These are phyloP conservation scores for Ascomycota sp. DNA, from an alignment of 2,329 filamentous ascomycete genomes.

Conservation along the genomic window DNA sequence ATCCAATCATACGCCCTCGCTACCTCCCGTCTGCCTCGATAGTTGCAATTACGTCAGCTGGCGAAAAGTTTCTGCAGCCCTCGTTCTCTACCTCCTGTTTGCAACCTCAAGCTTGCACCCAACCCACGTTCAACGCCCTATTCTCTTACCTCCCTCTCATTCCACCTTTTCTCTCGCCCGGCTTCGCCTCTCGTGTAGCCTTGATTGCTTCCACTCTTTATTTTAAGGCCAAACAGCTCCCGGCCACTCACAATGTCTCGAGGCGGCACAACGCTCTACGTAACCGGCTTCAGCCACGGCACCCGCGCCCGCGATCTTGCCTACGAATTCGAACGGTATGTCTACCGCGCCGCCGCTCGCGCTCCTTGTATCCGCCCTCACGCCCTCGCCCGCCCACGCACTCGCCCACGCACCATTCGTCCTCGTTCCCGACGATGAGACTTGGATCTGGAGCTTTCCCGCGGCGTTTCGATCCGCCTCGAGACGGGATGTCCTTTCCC, in stretches of 20 bases:
- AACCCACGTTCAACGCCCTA: neutral
- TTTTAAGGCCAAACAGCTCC: too few species aligned
- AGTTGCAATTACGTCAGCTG: constrained; percentile 5
- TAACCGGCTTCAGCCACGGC: constrained; percentile 96
- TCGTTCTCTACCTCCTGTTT: constrained; percentile 1
- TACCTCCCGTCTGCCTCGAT: neutral
- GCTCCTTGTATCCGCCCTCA: constrained; percentile 12
- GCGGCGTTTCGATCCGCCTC: constrained; percentile 6
- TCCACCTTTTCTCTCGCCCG: neutral
- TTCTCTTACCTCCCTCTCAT: neutral
- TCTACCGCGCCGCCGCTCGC: constrained; percentile 30
- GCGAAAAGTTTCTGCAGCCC: constrained; percentile 5
- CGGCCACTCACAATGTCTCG: constrained; percentile 51
- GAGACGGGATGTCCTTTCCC: constrained; percentile 6
- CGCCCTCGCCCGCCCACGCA: constrained; percentile 11
- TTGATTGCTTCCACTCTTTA: too few species aligned
- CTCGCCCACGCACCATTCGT: constrained; percentile 8
- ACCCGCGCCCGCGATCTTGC: constrained; percentile 96
- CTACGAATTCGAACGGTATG: constrained; percentile 99
- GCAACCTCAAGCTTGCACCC: constrained; percentile 1
- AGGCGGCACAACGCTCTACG: constrained; percentile 82
- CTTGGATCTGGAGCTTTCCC: constrained; percentile 4
- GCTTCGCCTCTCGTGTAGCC: too few species aligned
- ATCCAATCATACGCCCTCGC: neutral
- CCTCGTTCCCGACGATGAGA: constrained; percentile 22